Conservation (phyloP, 2,329 filamentous ascomycete species). For the Atkinsonella hypoxylon region DNA sequence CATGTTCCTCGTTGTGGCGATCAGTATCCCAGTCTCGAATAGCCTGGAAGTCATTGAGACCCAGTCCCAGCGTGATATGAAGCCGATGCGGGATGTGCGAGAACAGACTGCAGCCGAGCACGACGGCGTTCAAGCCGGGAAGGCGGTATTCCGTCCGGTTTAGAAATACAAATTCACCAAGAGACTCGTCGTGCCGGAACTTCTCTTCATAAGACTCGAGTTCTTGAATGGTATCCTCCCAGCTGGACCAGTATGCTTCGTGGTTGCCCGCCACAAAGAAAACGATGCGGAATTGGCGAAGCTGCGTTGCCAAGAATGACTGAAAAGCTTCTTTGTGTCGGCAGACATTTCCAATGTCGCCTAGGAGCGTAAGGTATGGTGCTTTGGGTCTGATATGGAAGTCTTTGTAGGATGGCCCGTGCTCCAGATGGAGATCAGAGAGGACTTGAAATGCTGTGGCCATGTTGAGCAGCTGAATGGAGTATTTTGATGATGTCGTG, state of each 20-base stretch:
- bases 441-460: constrained; percentile 19
- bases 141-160: constrained; percentile 18
- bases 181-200: constrained; percentile 9
- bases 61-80: constrained; percentile 24
- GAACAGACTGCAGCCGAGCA: constrained; percentile 32
- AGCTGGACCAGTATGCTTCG: constrained; percentile 36
- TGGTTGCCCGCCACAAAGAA: constrained; percentile 45
- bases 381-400: constrained; percentile 36
- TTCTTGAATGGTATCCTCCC: constrained; percentile 17
- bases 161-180: constrained; percentile 29
- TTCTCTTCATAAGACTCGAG: constrained; percentile 21
- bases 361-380: constrained; percentile 40
- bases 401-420: constrained; percentile 33
- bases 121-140: constrained; percentile 13
- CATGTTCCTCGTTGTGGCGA: constrained; percentile 24
- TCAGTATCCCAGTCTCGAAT: constrained; percentile 28
- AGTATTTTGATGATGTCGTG: not conserved
- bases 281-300: constrained; percentile 34
- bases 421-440: constrained; percentile 47
- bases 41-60: constrained; percentile 39
- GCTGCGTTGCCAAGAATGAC: constrained; percentile 34
- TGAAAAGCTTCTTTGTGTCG: constrained; percentile 27
- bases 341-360: constrained; percentile 40
- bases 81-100: constrained; percentile 29
- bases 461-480: not conserved